Conservation (phyloP, 2,329 filamentous ascomycete genomes). For the Stemphylium lycopersici region DNA sequence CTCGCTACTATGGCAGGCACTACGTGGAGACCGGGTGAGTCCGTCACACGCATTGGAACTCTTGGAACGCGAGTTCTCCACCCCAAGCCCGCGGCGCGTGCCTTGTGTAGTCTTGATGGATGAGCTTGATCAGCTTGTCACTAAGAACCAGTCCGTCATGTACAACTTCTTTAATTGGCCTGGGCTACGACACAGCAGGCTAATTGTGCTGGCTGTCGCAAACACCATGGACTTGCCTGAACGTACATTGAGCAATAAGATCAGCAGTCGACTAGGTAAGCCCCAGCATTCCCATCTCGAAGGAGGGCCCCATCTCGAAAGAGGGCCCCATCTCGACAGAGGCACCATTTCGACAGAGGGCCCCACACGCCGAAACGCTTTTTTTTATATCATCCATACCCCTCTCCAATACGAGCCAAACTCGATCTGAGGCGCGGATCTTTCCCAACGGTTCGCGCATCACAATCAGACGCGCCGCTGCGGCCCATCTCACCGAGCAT, state of each 20-base stretch:
- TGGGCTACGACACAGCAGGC: conserved; percentile 82
- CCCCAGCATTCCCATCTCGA: conserved; percentile 29
- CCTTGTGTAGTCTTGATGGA: conserved; percentile 99
- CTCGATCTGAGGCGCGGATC: conserved; percentile 22
- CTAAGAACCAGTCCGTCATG: conserved; percentile 99
- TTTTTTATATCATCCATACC: conserved; percentile 1
- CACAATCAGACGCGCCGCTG: conserved; percentile 25
- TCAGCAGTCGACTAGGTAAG: conserved; percentile 74
- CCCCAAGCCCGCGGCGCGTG: conserved; percentile 86
- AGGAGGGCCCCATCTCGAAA: conserved; percentile 22
- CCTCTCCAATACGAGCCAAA: conserved; percentile 21
- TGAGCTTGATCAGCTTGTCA: conserved; percentile 95
- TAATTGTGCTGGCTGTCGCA: conserved; percentile 95
- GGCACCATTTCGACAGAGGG: conserved; percentile 22
- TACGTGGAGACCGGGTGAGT: conserved; percentile 91
- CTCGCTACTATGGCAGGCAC: conserved; percentile 90
- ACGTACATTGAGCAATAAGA: conserved; percentile 96
- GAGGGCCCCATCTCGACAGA: conserved; percentile 16
- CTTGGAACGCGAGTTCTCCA: conserved; percentile 88
- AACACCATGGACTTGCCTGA: conserved; percentile 99
- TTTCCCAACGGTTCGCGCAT: conserved; percentile 19
- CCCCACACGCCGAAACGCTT: conserved; percentile 18
- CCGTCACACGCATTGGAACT: conserved; percentile 90
- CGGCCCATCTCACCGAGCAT: conserved; percentile 20
- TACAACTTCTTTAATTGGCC: conserved; percentile 99